Base-by-base conservation (phyloP, 805 yeast genomes). In the Candida sanyiensis region DNA sequence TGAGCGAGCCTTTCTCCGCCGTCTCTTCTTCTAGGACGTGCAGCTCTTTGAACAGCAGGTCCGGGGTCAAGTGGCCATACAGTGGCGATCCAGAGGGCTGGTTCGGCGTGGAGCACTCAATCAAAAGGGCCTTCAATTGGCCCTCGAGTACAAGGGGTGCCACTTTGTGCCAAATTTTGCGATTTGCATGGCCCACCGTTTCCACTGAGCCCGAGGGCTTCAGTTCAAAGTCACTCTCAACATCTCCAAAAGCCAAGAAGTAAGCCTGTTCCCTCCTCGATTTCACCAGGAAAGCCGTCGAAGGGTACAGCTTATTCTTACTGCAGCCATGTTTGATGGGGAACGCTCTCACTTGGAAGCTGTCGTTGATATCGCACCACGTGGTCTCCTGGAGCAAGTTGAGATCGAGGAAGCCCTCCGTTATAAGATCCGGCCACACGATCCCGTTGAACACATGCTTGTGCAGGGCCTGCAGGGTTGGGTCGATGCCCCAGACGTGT, bases 41-140 rank as follows among this genome's bases (percentile, higher is more conserved):
- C 12, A 89, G 61, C 51, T 86, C 95, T 6, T 61, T 52, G 10
- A 83, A 67, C 21, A 88, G 58, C 47, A 72, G 70, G 3, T 57
- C 49, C 4, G 96, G 95, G 10, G 83, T 79, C 59, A 88, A 54
- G 60, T 88, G 97, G 2, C 97, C 97, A 56, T 76, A 88, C 19
- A 86, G 52, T 3, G 74, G 70, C 6, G 68, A 67, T 8, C 63
- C 58, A 1, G 66, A 63, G 1, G 72, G 67, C 9, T 63, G 60
- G 44, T 67, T 66, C 2, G 68, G 51, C 6, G 75, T 72, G 1
- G 95, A 84, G 54, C 97, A 88, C 57, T 88, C 97, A 18, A 89
- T 72, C 12, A 87, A 58, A 2, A 88, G 71, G 0, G 78, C 76
- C 16, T 59, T 63, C 31, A 88, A 59, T 11, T 58, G 42, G 3